A percentile compares a stretch with the other conserved stretches of the same genome.
Evolutionary conservation across 2,329 filamentous ascomycete genomes (phyloP).

Genomic region (Colletotrichum coccodes): DNA sequence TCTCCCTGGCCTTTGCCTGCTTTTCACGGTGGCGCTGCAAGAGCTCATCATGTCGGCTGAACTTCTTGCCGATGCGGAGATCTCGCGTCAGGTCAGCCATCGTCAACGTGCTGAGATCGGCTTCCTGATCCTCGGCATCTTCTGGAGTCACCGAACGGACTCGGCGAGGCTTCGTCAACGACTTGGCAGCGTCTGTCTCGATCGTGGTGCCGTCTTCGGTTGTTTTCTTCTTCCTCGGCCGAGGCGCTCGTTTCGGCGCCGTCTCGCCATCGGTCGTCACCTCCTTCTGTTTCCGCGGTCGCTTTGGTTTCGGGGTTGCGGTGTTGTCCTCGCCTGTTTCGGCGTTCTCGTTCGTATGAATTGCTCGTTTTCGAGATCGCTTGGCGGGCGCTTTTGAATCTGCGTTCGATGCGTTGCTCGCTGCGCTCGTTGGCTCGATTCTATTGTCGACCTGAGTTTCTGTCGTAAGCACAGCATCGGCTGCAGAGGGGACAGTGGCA

Average conservation of each 20-base stretch:
- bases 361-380: conserved; percentile 27
- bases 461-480: neutral
- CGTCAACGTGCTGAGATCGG: conserved; percentile 74
- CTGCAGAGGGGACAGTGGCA: neutral
- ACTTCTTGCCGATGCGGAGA: conserved; percentile 77
- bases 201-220: conserved; percentile 23
- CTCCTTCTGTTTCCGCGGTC: conserved; percentile 30
- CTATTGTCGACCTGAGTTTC: neutral
- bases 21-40: conserved; percentile 70
- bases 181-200: conserved; percentile 12
- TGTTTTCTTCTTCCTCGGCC: conserved; percentile 34
- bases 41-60: conserved; percentile 78
- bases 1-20: conserved; percentile 46
- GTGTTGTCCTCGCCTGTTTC: conserved; percentile 5
- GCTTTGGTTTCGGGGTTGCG: conserved; percentile 28
- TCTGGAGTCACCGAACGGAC: conserved; percentile 68
- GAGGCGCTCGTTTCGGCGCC: conserved; percentile 19
- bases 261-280: conserved; percentile 20
- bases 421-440: neutral
- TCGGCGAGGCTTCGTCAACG: conserved; percentile 37
- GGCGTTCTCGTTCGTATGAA: conserved; percentile 10
- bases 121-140: conserved; percentile 68
- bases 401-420: neutral
- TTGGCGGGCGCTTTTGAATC: conserved; percentile 8
- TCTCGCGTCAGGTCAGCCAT: conserved; percentile 80